Evolutionary conservation across 345 rosid species (phyloP), one percentile per base, ranked within the genome.

Genomic region (Sonneratia alba): DNA sequence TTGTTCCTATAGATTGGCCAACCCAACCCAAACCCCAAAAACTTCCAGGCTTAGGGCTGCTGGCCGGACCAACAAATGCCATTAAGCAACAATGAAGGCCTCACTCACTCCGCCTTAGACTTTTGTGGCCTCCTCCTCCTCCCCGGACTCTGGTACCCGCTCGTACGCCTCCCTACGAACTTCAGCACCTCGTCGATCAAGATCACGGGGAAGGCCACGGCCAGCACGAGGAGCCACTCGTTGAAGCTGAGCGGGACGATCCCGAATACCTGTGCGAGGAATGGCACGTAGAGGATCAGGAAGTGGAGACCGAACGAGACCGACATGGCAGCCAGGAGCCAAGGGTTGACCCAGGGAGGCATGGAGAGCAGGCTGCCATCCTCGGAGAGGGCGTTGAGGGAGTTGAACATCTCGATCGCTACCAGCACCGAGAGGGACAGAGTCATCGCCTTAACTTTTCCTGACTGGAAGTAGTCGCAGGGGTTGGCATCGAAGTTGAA

Each of bases 321-420:
- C 0, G 80, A 72, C 93, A 87, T 89, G 53, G 93, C 93, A 43
- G 84, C 40, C 10, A 89, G 84, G 72, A 89, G 91, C 82, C 82
- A 87, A 6, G 91, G 93, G 75, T 89, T 89, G 62, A 89, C 88
- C 93, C 93, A 89, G n/a, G 93, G 93, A 18, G 89, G 93, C 93
- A 89, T 89, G 15, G 71, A 73, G 73, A 84, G 22, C 43, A 89
- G 89, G 80, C 93, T 89, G 34, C 86, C 78, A 73, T 89, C 89
- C 77, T 89, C 93, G 0, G 93, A 89, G 15, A 89, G 86, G 68
- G 93, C 93, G 18, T 89, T 89, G 49, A 89, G 83, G 65, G 93
- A 89, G 75, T 89, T 89, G 81, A 89, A 89, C 91, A 89, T 89
- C 79, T 89, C 93, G 8, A 89, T 89, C 61, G 89, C 86, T 32